Evolutionary conservation across 2,329 filamentous ascomycete genomes (phyloP), one percentile per base, ranked within the genome.

Genomic region (Aspergillus caelatus): DNA sequence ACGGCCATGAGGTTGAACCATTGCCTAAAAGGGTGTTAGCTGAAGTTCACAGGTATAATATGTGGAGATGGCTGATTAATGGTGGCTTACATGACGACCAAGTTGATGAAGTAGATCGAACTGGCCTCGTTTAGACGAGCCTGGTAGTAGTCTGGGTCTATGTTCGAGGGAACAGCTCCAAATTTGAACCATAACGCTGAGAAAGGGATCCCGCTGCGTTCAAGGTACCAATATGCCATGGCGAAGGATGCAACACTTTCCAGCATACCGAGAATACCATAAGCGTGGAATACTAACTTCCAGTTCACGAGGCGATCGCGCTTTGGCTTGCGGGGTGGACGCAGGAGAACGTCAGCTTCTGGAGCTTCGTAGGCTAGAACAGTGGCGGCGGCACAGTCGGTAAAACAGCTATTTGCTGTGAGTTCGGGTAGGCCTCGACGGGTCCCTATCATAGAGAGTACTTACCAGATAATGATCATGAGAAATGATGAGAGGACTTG

Each of bases 81-180:
- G n/a, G 28, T 1, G 54, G 74, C 84, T 75, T 80, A 86, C 90
- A 94, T 92, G 56, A 94, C 88, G 2, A 94, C 91, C 26, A 94
- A 80, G 63, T 89, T 94, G 68, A 93, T 86, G 70, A 94, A 94
- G 77, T 94, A 94, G 64, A 94, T 89, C 19, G 88, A 91, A 43
- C 86, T 89, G 0, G 89, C 90, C 64, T 85, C 83, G 66, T 89
- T 89, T 28, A 90, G 78, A 65, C 86, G 83, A 32, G 80, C 75
- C 0, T 78, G 79, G 70, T 88, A 86, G 61, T 83, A 84, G 53
- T 86, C 85, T 1, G 83, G 76, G 58, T 85, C 83, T 12, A 86
- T 82, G 72, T 73, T 79, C 62, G 70, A 81, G 11, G 84, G 85
- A 4, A 84, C 70, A 3, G 76, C 70, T 57, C 88, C 88, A 71